These are phyloP conservation scores for Peronospora belbahrii DNA, from an alignment of 352 stramenopile species.

Conservation along the genomic window DNA sequence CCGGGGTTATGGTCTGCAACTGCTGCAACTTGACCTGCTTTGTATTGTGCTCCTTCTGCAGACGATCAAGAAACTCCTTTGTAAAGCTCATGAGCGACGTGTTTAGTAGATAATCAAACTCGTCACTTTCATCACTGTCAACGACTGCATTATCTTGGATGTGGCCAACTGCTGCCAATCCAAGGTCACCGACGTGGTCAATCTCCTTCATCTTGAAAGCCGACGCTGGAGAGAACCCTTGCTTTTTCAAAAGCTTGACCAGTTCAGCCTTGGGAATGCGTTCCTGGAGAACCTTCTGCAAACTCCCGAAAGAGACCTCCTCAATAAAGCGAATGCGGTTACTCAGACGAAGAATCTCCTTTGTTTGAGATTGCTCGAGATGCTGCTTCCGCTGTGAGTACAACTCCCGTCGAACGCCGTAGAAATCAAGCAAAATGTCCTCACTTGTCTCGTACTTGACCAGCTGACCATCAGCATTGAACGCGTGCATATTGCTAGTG, in stretches of 20 bases:
- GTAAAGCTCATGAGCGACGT: constrained; percentile 98
- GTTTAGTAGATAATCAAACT: constrained; percentile 97
- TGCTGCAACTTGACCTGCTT: constrained; percentile 86
- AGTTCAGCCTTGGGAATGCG: constrained; percentile 58
- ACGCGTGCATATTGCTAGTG: constrained; percentile 97
- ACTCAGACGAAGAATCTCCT: constrained; percentile 85
- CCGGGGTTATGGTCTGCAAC: constrained; percentile 77
- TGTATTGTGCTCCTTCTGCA: constrained; percentile 86
- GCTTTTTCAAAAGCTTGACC: constrained; percentile 38
- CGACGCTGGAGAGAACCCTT: constrained; percentile 41
- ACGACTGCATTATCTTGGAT: constrained; percentile 7
- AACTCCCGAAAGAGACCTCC: constrained; percentile 88
- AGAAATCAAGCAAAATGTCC: constrained; percentile 93
- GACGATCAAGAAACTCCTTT: constrained; percentile 89
- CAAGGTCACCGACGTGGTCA: constrained; percentile 24
- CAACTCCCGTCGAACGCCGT: constrained; percentile 83
- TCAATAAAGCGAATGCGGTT: constrained; percentile 98
- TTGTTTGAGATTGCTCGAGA: constrained; percentile 71
- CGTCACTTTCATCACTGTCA: constrained; percentile 30
- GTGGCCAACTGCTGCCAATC: constrained; percentile 15
- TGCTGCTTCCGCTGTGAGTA: constrained; percentile 83
- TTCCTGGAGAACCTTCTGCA: constrained; percentile 87
- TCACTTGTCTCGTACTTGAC: constrained; percentile 86
- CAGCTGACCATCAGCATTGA: constrained; percentile 89
- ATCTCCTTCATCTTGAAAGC: constrained; percentile 39